Conservation (phyloP, 2,329 filamentous ascomycete genomes). For the Verticillium longisporum region DNA sequence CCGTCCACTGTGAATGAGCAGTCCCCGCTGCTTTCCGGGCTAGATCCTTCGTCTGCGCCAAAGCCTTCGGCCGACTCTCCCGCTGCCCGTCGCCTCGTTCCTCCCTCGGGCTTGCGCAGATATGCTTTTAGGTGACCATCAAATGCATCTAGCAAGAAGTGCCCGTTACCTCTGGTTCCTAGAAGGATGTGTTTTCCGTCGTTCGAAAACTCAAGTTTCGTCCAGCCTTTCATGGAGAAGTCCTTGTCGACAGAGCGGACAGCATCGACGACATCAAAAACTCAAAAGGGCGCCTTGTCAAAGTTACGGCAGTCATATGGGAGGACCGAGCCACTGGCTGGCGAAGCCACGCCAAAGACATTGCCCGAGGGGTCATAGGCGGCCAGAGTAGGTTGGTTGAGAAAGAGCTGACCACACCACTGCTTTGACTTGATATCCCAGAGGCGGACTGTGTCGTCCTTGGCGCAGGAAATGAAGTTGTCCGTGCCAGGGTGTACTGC, state of each 20-base stretch:
- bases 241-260: conserved; percentile 42
- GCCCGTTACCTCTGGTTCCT: conserved; percentile 75
- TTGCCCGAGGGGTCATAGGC: conserved; percentile 89
- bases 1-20: conserved; percentile 88
- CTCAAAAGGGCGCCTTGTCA: conserved; percentile 82
- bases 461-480: conserved; percentile 84
- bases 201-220: conserved; percentile 89
- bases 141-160: conserved; percentile 92
- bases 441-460: conserved; percentile 83
- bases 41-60: conserved; percentile 20
- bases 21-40: conserved; percentile 61
- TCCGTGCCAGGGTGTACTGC: conserved; percentile 80
- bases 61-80: conserved; percentile 35
- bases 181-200: conserved; percentile 84
- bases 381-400: conserved; percentile 74
- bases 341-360: conserved; percentile 84
- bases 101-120: conserved; percentile 51
- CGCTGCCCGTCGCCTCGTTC: conserved; percentile 43
- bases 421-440: conserved; percentile 84
- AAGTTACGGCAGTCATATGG: conserved; percentile 94
- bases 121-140: conserved; percentile 73
- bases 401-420: conserved; percentile 70
- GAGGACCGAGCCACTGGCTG: conserved; percentile 69
- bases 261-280: conserved; percentile 68
- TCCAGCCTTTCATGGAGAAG: conserved; percentile 68